Conservation (phyloP, 805 yeast genomes). For the Wickerhamomyces rabaulensis region DNA sequence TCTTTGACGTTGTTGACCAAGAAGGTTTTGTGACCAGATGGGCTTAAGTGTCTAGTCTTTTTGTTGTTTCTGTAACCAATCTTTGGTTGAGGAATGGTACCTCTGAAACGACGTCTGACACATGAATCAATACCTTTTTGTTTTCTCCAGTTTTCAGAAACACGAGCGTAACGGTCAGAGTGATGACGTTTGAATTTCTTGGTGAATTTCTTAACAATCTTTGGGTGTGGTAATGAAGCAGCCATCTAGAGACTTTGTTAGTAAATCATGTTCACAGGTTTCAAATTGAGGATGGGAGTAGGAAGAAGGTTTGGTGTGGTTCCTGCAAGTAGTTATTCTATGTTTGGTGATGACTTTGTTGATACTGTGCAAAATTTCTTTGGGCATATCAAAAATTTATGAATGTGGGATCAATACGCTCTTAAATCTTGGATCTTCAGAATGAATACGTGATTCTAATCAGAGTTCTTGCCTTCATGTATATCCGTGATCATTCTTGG, state of each 20-base stretch:
- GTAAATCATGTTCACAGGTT: slow-evolving; percentile 9
- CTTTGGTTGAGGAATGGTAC: slow-evolving; percentile 97
- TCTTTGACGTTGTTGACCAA: slow-evolving; percentile 89
- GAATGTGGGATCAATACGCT: neutral
- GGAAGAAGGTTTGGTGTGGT: neutral
- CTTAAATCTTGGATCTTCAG: neutral
- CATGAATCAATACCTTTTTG: slow-evolving; percentile 99
- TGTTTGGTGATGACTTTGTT: neutral
- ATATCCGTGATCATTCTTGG: no score
- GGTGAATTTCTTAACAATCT: slow-evolving; percentile 99
- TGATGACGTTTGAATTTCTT: slow-evolving; percentile 99
- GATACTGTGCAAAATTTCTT: neutral
- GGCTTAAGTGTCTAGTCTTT: slow-evolving; percentile 92
- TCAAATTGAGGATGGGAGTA: neutral
- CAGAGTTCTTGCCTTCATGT: neutral
- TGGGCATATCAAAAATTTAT: no score
- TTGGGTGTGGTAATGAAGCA: slow-evolving; percentile 96
- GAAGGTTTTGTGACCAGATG: slow-evolving; percentile 98
- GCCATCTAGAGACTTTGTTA: slow-evolving; percentile 62
- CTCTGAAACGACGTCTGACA: slow-evolving; percentile 99
- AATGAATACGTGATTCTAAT: neutral
- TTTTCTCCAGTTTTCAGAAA: slow-evolving; percentile 99
- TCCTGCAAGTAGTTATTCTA: no score
- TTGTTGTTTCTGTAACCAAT: slow-evolving; percentile 99
- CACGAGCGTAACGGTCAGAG: slow-evolving; percentile 99